Percentiles rank a stretch among this genome's conserved stretches.
These are phyloP conservation scores for Plenodomus tracheiphilus DNA, from an alignment of 2,329 filamentous ascomycete genomes.

Conservation along the genomic window DNA sequence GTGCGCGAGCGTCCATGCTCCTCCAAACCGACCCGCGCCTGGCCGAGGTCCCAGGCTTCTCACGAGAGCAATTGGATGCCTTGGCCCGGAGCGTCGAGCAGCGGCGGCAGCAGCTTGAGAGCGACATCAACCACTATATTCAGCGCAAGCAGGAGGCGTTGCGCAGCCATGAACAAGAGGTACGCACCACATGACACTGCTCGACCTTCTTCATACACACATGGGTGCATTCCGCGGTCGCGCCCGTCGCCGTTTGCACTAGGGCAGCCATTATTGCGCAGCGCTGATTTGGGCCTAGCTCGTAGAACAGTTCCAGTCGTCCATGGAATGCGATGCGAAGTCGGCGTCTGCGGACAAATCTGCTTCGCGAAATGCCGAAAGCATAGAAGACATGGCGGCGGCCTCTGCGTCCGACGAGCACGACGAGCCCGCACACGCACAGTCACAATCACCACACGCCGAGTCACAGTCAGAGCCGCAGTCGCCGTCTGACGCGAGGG, in stretches of 20 bases:
- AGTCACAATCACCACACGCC: neutral
- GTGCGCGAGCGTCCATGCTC: constrained; percentile 32
- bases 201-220: constrained; percentile 1
- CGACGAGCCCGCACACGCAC: too few species aligned
- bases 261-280: constrained; percentile 6
- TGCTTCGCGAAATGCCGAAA: constrained; percentile 4
- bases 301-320: constrained; percentile 31
- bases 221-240: neutral
- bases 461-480: constrained; percentile 2
- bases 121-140: constrained; percentile 41
- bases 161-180: constrained; percentile 36
- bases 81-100: constrained; percentile 39
- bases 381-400: neutral
- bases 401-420: too few species aligned
- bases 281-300: constrained; percentile 38
- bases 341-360: constrained; percentile 9
- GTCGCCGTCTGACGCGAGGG: constrained; percentile 14
- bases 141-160: constrained; percentile 38
- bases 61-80: constrained; percentile 35
- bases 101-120: constrained; percentile 41
- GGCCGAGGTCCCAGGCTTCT: constrained; percentile 39
- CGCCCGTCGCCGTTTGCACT: constrained; percentile 4
- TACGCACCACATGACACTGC: constrained; percentile 12
- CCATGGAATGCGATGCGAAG: constrained; percentile 32
- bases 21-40: constrained; percentile 32